These are phyloP conservation scores for Dunaliella sp. DNA, from an alignment of 139 green algal species.

Conservation along the genomic window DNA sequence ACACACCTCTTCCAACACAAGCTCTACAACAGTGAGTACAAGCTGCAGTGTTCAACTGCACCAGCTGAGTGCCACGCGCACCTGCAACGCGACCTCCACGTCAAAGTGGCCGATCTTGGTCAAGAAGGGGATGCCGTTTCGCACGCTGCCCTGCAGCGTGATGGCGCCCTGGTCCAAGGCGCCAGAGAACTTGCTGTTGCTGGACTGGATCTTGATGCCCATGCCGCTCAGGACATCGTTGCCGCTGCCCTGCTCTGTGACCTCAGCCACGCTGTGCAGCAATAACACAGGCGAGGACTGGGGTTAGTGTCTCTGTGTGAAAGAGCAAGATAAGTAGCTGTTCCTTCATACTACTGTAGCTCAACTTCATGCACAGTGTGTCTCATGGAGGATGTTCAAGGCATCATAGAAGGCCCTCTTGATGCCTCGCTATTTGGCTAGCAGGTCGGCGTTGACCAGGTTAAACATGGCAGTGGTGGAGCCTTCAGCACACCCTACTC, in stretches of 20 bases:
- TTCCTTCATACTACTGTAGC: no score
- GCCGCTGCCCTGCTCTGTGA: conserved; percentile 37
- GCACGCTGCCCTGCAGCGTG: conserved; percentile 67
- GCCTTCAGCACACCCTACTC: conserved; percentile 78
- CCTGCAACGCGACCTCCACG: conserved; percentile 74
- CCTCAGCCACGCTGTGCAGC: conserved; percentile 45
- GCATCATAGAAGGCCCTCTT: conserved; percentile 4
- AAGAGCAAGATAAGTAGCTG: no score
- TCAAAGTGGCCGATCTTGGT: conserved; percentile 85
- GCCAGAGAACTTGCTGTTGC: conserved; percentile 64
- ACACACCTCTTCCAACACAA: no score
- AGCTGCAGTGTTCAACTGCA: no score
- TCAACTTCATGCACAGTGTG: background rate
- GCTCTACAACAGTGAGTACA: no score
- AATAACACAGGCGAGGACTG: no score
- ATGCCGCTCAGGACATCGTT: conserved; percentile 61
- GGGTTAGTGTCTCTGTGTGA: no score
- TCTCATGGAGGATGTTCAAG: no score
- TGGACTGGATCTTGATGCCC: conserved; percentile 64
- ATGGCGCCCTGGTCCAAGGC: conserved; percentile 64
- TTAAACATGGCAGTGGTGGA: conserved; percentile 63
- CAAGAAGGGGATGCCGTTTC: conserved; percentile 69
- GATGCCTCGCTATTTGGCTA: conserved; percentile 86
- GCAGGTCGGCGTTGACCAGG: conserved; percentile 95
- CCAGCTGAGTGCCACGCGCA: no score